Conservation (phyloP, 768 basidiomycete species). For the Termitomyces titanicus region DNA sequence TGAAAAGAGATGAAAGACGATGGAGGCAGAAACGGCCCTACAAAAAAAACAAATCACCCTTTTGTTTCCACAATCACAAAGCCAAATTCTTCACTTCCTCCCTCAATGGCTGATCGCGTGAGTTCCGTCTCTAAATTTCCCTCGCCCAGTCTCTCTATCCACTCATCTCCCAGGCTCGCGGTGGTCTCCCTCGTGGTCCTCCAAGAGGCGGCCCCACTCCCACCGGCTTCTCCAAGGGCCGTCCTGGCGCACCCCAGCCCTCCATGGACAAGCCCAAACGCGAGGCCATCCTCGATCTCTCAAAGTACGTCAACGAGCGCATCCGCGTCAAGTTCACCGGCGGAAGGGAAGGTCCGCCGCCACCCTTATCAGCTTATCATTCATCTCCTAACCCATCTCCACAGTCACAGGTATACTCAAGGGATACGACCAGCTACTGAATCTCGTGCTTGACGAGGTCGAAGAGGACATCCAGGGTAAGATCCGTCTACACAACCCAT, state of each 20-base stretch:
- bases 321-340: slow-evolving; percentile 98
- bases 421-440: slow-evolving; percentile 94
- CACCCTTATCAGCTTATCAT: neutral
- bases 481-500: slow-evolving; percentile 20
- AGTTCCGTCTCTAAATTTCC: slow-evolving; percentile 24
- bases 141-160: slow-evolving; percentile 26
- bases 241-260: slow-evolving; percentile 47
- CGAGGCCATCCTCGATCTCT: slow-evolving; percentile 93
- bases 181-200: slow-evolving; percentile 32
- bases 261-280: slow-evolving; percentile 76
- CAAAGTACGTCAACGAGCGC: slow-evolving; percentile 89
- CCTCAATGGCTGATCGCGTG: slow-evolving; percentile 59
- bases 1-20: slow-evolving; percentile 5
- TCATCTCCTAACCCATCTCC: slow-evolving; percentile 2
- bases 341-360: slow-evolving; percentile 85
- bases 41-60: slow-evolving; percentile 9
- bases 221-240: slow-evolving; percentile 40
- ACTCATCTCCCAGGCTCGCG: slow-evolving; percentile 55
- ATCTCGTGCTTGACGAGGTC: slow-evolving; percentile 96
- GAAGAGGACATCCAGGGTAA: slow-evolving; percentile 76
- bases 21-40: neutral
- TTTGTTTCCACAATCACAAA: slow-evolving; percentile 14
- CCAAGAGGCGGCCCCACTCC: slow-evolving; percentile 39
- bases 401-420: slow-evolving; percentile 90
- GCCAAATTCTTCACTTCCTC: neutral